Evolutionary conservation across 768 basidiomycete species (phyloP).

Genomic region (Zangia roseola): DNA sequence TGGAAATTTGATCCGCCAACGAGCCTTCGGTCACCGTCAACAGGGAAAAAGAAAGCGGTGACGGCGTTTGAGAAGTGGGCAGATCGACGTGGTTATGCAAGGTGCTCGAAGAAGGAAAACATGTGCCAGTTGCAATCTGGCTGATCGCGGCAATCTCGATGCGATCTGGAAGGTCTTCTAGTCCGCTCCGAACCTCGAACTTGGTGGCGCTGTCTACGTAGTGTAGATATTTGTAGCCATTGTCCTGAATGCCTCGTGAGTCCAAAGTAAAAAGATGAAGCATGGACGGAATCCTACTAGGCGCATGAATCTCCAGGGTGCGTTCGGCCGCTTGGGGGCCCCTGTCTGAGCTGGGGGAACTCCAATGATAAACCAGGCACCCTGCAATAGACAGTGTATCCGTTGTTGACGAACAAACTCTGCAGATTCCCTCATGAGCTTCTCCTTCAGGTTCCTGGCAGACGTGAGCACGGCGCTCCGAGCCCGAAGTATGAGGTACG

Average conservation of each 20-base stretch:
- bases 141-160: conserved; percentile 79
- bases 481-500: conserved; percentile 20
- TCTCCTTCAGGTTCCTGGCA: conserved; percentile 76
- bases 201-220: conserved; percentile 81
- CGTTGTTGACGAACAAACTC: conserved; percentile 89
- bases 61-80: conserved; percentile 54
- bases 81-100: conserved; percentile 61
- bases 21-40: conserved; percentile 68
- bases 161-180: conserved; percentile 85
- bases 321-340: conserved; percentile 51
- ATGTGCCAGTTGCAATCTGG: conserved; percentile 77
- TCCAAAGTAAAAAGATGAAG: neutral
- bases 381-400: conserved; percentile 83
- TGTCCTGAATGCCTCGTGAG: conserved; percentile 51
- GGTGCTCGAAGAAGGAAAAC: conserved; percentile 64
- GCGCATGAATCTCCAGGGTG: conserved; percentile 86
- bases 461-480: conserved; percentile 3
- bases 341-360: conserved; percentile 47
- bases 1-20: conserved; percentile 75
- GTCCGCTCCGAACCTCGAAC: conserved; percentile 72
- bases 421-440: conserved; percentile 85
- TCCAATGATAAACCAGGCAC: conserved; percentile 90
- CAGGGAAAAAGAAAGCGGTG: conserved; percentile 76
- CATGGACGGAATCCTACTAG: conserved; percentile 48
- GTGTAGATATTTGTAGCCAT: conserved; percentile 75